Evolutionary conservation across 345 rosid genomes (phyloP), one percentile per base, ranked within the genome.

Genomic region (Eucalyptus melliodora): DNA sequence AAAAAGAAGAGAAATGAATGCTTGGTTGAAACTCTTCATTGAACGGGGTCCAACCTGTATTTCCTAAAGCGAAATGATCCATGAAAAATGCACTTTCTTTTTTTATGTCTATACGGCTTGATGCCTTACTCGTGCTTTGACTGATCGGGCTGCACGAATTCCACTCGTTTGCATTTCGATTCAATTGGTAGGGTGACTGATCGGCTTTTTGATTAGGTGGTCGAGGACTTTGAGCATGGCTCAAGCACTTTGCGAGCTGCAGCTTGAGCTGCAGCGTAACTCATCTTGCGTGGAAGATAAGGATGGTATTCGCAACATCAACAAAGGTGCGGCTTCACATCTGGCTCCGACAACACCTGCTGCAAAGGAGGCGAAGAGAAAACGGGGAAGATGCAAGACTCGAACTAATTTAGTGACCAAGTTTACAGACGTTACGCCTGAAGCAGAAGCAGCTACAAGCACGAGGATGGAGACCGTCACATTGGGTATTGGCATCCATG

Each of bases 181-280:
- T 37, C 5, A 69, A 37, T 6, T 72, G 8, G 26, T 10, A 19
- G 45, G 82, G 82, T 37, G 45, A 72, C 44, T 86, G 55, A n/a
- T 50, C 3, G 1, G 82, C 82, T 60, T 55, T 37, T 88, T 45
- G 47, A 62, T 56, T 69, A 94, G 96, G 90, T 94, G 94, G 93
- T 88, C 93, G 15, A 94, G 96, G 89, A 92, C 94, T 89, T 87
- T 94, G 89, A 92, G 89, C 87, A 94, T 94, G 96, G 96, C 96
- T 50, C 87, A 50, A 77, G 89, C 94, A 27, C 94, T 94, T 34
- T 94, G 96, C 50, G 92, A 94, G 89, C 92, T 94, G 86, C 95
- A 94, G 89, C 88, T 87, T 26, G 95, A 94, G 86, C 47, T 93
- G 88, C 92, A 92, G 34, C 87, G 47, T 89, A 88, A 55, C 45